phyloP scores from a whole-genome alignment of 768 basidiomycete genomes.

The Suillus plorans region DNA sequence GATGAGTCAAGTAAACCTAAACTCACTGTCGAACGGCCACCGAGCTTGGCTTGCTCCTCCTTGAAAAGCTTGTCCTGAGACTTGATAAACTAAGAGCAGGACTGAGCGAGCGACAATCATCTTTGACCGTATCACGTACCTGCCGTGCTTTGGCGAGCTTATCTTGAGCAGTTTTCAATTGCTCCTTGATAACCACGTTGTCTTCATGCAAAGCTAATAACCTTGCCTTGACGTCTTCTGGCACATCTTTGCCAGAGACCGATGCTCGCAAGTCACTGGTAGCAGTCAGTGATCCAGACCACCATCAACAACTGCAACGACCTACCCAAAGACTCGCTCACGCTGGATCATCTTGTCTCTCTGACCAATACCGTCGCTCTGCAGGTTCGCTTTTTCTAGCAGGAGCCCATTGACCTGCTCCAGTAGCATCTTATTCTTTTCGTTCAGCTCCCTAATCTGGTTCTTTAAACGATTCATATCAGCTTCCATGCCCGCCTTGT shows the following conservation, averaged over 20 bases:
- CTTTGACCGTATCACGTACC: constrained; percentile 38
- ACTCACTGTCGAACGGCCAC: constrained; percentile 45
- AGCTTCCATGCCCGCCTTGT: constrained; percentile 72
- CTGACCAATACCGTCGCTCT: constrained; percentile 88
- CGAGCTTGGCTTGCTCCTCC: constrained; percentile 68
- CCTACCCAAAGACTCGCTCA: constrained; percentile 82
- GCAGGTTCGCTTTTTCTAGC: constrained; percentile 87
- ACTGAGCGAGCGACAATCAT: not conserved
- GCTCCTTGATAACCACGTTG: constrained; percentile 67
- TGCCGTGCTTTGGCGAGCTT: constrained; percentile 79
- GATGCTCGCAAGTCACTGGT: constrained; percentile 76
- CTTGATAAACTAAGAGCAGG: constrained; percentile 74
- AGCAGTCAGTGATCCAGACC: not conserved
- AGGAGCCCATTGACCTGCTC: constrained; percentile 85
- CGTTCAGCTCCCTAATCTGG: constrained; percentile 67
- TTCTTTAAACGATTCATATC: constrained; percentile 65
- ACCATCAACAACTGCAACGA: constrained; percentile 12
- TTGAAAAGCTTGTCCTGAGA: constrained; percentile 88
- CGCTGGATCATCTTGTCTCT: constrained; percentile 84
- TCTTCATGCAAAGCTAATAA: constrained; percentile 78
- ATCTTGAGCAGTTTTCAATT: constrained; percentile 66
- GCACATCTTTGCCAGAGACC: constrained; percentile 74
- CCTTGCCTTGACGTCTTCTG: constrained; percentile 78
- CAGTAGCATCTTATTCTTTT: constrained; percentile 89
- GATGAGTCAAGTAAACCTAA: constrained; percentile 6